phyloP scores from a whole-genome alignment of 1,139 yeast species.

The Taiozyma sp. region DNA sequence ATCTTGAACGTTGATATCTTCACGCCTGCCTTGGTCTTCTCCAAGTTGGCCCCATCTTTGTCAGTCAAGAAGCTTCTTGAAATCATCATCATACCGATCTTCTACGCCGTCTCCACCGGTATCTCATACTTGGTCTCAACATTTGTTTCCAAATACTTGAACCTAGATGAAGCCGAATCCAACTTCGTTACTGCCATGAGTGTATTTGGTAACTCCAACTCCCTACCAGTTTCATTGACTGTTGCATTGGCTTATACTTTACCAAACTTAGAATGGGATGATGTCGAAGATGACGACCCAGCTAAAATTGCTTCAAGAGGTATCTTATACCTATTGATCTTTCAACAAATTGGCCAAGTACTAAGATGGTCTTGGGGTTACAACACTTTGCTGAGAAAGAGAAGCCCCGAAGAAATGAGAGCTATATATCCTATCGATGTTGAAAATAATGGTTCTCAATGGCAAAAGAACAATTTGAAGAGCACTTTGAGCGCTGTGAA shows the following conservation, averaged over 20 bases:
- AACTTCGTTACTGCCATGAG: constrained; percentile 80
- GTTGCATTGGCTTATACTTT: constrained; percentile 63
- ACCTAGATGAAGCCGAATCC: constrained; percentile 55
- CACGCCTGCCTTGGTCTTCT: constrained; percentile 73
- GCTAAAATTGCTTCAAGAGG: constrained; percentile 74
- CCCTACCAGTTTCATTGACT: constrained; percentile 71
- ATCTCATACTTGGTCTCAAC: constrained; percentile 52
- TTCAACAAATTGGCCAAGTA: constrained; percentile 75
- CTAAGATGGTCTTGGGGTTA: constrained; percentile 83
- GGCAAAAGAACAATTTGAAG: not conserved
- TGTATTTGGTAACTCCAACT: constrained; percentile 77
- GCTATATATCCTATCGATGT: not conserved
- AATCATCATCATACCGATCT: constrained; percentile 59
- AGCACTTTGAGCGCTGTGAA: not conserved
- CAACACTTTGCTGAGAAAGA: constrained; percentile 48
- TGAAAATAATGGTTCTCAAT: not conserved
- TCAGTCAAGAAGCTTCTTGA: constrained; percentile 60
- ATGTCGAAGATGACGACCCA: constrained; percentile 52
- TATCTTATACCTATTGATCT: constrained; percentile 60
- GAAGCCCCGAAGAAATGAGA: constrained; percentile 5
- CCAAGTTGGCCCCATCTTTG: constrained; percentile 64
- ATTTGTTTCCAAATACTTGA: constrained; percentile 38
- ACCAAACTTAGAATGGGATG: constrained; percentile 72
- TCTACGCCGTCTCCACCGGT: constrained; percentile 55
- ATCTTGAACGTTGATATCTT: constrained; percentile 64